These are phyloP conservation scores for Saccharomycopsis amapae DNA, from an alignment of 805 yeast genomes.

Conservation along the genomic window DNA sequence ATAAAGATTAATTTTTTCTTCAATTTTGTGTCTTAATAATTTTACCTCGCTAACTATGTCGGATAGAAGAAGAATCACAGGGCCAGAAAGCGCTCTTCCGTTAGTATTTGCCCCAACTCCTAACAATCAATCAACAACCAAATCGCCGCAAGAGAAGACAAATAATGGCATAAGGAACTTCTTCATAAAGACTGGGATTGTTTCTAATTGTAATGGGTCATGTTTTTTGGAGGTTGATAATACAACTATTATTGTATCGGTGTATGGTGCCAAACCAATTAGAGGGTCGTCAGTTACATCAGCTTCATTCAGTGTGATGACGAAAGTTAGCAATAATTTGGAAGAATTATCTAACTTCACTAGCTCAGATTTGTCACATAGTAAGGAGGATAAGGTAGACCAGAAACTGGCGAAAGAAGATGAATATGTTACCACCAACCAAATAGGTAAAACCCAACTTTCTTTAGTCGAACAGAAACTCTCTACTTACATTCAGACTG, in stretches of 20 bases:
- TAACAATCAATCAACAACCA: constrained; percentile 1
- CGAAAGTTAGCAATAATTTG: constrained; percentile 45
- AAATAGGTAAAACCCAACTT: constrained; percentile 30
- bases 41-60: constrained; percentile 26
- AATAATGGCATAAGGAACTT: constrained; percentile 29
- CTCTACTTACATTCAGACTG: constrained; percentile 42
- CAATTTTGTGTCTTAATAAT: no score
- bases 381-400: neutral
- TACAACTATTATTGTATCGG: constrained; percentile 48
- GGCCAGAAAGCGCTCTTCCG: constrained; percentile 64
- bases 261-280: constrained; percentile 87
- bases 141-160: constrained; percentile 6
- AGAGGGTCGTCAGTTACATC: constrained; percentile 61
- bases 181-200: constrained; percentile 56
- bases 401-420: neutral
- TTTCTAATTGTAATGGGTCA: constrained; percentile 75
- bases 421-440: constrained; percentile 18
- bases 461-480: constrained; percentile 38
- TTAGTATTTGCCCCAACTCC: constrained; percentile 32
- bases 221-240: constrained; percentile 65
- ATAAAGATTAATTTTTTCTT: no score
- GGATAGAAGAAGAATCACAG: constrained; percentile 83
- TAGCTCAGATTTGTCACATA: no score
- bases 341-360: constrained; percentile 21
- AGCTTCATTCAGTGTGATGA: constrained; percentile 59